These are phyloP conservation scores for Tolypocladium endophyticum DNA, from an alignment of 2,329 filamentous ascomycete species.

Conservation along the genomic window DNA sequence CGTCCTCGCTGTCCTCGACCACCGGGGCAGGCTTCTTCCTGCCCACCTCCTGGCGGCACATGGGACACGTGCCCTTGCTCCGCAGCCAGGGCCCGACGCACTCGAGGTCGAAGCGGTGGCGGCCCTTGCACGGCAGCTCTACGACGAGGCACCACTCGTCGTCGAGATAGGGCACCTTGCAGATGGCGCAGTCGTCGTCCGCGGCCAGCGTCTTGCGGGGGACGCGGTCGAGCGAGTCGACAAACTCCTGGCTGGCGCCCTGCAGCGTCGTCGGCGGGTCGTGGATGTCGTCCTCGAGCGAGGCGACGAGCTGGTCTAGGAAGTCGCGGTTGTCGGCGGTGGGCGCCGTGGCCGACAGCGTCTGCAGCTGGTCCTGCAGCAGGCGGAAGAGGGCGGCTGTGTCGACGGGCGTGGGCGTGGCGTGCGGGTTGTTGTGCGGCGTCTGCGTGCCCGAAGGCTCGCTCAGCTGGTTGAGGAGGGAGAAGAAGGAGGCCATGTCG, in stretches of 20 bases:
- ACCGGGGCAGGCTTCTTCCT: slow-evolving; percentile 39
- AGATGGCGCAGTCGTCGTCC: slow-evolving; percentile 52
- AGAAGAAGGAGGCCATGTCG: slow-evolving; percentile 54
- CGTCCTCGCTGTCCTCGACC: slow-evolving; percentile 37
- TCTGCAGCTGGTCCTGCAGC: slow-evolving; percentile 47
- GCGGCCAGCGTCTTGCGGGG: slow-evolving; percentile 34
- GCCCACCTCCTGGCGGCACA: slow-evolving; percentile 50
- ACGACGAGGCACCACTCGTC: slow-evolving; percentile 54
- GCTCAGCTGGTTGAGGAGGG: slow-evolving; percentile 44
- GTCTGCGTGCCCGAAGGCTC: slow-evolving; percentile 21
- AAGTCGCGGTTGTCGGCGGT: slow-evolving; percentile 36
- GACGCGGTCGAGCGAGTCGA: slow-evolving; percentile 51
- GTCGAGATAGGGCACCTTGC: slow-evolving; percentile 50
- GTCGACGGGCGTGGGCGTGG: slow-evolving; percentile 50
- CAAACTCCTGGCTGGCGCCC: slow-evolving; percentile 48
- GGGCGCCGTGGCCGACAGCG: slow-evolving; percentile 37
- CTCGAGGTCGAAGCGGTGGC: slow-evolving; percentile 54
- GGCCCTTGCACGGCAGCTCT: slow-evolving; percentile 49
- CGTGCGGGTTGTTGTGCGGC: slow-evolving; percentile 41
- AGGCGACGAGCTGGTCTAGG: slow-evolving; percentile 35
- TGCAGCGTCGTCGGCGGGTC: slow-evolving; percentile 39
- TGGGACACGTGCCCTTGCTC: slow-evolving; percentile 53
- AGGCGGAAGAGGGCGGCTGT: slow-evolving; percentile 46
- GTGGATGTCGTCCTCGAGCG: slow-evolving; percentile 39
- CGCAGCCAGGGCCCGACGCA: slow-evolving; percentile 56